Percentiles rank a stretch among this genome's conserved stretches.
phyloP scores from a whole-genome alignment of 2,329 filamentous ascomycete species.

The Verticillium albo-atrum region DNA sequence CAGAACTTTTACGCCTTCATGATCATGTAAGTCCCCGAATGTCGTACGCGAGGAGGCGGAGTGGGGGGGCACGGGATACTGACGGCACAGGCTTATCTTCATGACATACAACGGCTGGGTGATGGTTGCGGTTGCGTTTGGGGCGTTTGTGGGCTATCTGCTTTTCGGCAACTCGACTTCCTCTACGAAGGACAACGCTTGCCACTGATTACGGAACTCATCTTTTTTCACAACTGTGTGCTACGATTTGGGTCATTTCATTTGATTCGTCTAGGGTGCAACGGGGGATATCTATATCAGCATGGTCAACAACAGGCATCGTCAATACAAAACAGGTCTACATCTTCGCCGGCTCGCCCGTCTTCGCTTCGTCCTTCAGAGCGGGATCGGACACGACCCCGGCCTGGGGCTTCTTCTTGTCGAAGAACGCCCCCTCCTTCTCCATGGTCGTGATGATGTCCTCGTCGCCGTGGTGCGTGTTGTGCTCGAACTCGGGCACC shows the following conservation, averaged over 20 bases:
- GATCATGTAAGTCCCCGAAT: slow-evolving; percentile 75
- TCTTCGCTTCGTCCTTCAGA: slow-evolving; percentile 10
- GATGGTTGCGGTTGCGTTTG: slow-evolving; percentile 86
- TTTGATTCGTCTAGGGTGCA: background rate
- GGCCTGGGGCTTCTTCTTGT: slow-evolving; percentile 34
- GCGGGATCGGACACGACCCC: slow-evolving; percentile 5
- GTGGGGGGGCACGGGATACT: background rate
- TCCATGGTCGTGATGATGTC: slow-evolving; percentile 42
- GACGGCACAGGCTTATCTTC: slow-evolving; percentile 72
- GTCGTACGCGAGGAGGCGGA: background rate
- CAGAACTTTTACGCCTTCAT: slow-evolving; percentile 99
- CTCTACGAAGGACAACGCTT: slow-evolving; percentile 81
- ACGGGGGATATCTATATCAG: background rate
- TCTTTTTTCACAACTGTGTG: too few relatives aligned
- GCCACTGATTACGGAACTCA: slow-evolving; percentile 59
- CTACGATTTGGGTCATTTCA: background rate
- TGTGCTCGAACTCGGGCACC: slow-evolving; percentile 79
- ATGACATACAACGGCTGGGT: slow-evolving; percentile 99
- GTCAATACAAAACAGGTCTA: background rate
- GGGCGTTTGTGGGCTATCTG: slow-evolving; percentile 85
- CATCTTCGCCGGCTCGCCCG: slow-evolving; percentile 11
- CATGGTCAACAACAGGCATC: background rate
- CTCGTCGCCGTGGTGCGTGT: slow-evolving; percentile 48
- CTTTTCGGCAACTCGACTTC: slow-evolving; percentile 68
- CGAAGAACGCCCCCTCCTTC: slow-evolving; percentile 38